Percentiles rank a stretch among this genome's conserved stretches.
Conservation (phyloP, 1,284 basidiomycete genomes). For the Psilocybe mexicana region DNA sequence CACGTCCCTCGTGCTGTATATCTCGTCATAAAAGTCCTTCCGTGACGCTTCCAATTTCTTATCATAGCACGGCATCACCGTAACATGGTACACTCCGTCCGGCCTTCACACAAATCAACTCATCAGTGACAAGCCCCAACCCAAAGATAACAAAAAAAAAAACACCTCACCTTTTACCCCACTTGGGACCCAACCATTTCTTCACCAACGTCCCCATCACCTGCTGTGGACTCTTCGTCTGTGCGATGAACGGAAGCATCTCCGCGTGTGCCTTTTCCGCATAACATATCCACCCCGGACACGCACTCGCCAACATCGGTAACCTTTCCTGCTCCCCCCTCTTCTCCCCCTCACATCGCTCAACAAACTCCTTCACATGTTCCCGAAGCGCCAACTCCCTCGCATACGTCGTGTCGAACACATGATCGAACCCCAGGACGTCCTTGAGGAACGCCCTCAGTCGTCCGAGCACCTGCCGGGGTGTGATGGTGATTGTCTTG, state of each 20-base stretch:
- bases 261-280: conserved; percentile 97
- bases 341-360: conserved; percentile 48
- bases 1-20: conserved; percentile 85
- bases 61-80: conserved; percentile 99
- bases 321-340: conserved; percentile 41
- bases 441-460: conserved; percentile 64
- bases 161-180: conserved; percentile 61
- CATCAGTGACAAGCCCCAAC: not conserved
- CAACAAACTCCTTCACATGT: conserved; percentile 80
- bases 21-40: conserved; percentile 83
- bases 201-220: conserved; percentile 94
- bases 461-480: conserved; percentile 65
- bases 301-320: conserved; percentile 94
- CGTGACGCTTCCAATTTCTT: conserved; percentile 98
- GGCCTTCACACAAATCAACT: conserved; percentile 50
- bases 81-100: conserved; percentile 89
- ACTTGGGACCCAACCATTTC: conserved; percentile 69
- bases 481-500: conserved; percentile 37
- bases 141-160: conserved; percentile 3
- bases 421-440: conserved; percentile 69
- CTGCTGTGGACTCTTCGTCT: conserved; percentile 92
- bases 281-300: conserved; percentile 99
- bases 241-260: conserved; percentile 88
- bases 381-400: conserved; percentile 86
- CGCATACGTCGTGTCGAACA: conserved; percentile 95